Conservation (phyloP, 2,329 filamentous ascomycete genomes). For the Plenodomus tracheiphilus region DNA sequence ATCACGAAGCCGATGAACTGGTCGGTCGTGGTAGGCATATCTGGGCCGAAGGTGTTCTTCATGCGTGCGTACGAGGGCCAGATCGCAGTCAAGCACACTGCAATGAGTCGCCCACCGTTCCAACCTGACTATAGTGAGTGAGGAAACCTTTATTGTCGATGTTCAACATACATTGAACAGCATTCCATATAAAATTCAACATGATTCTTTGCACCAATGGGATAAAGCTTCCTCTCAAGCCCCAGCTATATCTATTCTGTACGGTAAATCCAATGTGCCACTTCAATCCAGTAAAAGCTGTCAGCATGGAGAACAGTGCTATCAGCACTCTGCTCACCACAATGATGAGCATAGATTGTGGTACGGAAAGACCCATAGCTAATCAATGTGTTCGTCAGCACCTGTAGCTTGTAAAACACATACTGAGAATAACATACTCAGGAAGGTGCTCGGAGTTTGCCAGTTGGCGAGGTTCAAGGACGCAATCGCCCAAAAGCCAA, state of each 20-base stretch:
- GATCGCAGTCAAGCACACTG: slow-evolving; percentile 42
- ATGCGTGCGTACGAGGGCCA: slow-evolving; percentile 44
- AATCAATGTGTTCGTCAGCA: slow-evolving; percentile 3
- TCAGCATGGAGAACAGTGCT: slow-evolving; percentile 48
- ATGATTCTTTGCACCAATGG: slow-evolving; percentile 53
- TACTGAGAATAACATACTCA: slow-evolving; percentile 47
- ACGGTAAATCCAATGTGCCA: slow-evolving; percentile 58
- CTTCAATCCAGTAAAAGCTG: slow-evolving; percentile 53
- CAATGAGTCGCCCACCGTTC: slow-evolving; percentile 40
- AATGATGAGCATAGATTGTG: slow-evolving; percentile 54
- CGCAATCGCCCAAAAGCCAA: slow-evolving; percentile 48
- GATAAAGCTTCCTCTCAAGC: slow-evolving; percentile 54
- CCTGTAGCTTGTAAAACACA: neutral
- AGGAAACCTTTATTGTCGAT: neutral
- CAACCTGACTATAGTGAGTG: slow-evolving; percentile 24
- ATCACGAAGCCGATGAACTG: slow-evolving; percentile 42
- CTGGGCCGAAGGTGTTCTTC: slow-evolving; percentile 36
- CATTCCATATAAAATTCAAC: slow-evolving; percentile 57
- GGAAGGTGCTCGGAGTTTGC: slow-evolving; percentile 54
- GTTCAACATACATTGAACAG: slow-evolving; percentile 49
- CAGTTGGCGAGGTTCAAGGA: slow-evolving; percentile 50
- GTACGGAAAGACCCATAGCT: slow-evolving; percentile 53
- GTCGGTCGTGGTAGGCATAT: slow-evolving; percentile 41
- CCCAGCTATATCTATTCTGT: slow-evolving; percentile 56
- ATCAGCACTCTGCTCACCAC: slow-evolving; percentile 50